These are phyloP conservation scores for Fusarium sarcochroum DNA, from an alignment of 2,329 filamentous ascomycete species.

Conservation along the genomic window DNA sequence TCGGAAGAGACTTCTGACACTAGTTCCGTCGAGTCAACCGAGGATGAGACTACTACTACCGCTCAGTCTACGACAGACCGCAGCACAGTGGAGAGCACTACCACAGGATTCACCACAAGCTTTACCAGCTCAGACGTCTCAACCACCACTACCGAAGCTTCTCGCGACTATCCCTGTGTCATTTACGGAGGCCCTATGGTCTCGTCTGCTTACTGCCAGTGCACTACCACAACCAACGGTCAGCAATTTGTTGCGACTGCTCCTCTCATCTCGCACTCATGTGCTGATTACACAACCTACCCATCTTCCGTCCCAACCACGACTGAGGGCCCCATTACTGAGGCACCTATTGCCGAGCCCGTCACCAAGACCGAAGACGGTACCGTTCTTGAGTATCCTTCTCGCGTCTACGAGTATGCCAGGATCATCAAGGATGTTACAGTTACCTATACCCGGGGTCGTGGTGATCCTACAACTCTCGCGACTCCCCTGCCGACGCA, in stretches of 20 bases:
- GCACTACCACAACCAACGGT: conserved; percentile 6
- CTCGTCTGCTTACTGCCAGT: background rate
- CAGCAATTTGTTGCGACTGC: conserved; percentile 2
- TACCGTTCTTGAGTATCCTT: conserved; percentile 18
- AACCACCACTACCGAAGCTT: background rate
- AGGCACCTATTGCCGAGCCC: background rate
- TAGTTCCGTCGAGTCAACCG: background rate
- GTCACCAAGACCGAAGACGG: conserved; percentile 18
- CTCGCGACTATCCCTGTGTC: conserved; percentile 14
- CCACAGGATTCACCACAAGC: background rate
- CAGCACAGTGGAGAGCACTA: background rate
- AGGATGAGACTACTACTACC: background rate
- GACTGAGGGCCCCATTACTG: conserved; percentile 4
- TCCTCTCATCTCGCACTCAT: conserved; percentile 2
- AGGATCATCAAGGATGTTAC: too few species aligned
- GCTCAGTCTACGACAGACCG: background rate
- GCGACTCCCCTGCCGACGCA: conserved; percentile 15
- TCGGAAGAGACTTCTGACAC: background rate
- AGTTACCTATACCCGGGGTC: conserved; percentile 8
- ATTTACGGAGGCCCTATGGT: background rate
- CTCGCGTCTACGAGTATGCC: background rate
- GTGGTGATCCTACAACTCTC: conserved; percentile 4
- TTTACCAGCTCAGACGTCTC: too few species aligned
- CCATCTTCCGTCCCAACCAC: conserved; percentile 10
- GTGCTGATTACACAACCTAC: conserved; percentile 14